Evolutionary conservation across 805 yeast species (phyloP), one percentile per base, ranked within the genome.

Genomic region (Scheffersomyces stipitis): DNA sequence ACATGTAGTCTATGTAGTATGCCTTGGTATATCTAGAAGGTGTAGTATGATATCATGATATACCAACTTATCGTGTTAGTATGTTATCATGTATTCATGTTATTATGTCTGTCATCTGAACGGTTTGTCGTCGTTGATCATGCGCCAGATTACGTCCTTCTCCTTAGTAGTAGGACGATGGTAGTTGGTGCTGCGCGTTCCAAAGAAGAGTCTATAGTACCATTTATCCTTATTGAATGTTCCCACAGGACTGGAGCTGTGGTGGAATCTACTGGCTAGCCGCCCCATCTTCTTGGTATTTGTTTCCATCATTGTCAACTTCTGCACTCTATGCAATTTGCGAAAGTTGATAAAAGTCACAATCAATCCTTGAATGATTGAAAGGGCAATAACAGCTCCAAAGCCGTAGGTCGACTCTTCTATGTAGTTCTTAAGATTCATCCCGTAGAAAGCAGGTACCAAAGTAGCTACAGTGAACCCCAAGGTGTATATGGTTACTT

Each of bases 381-480:
- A 80, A 4, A 76, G 37, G 0, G 58, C 55, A 2, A 83, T 69
- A 4, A 84, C 81, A 1, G 70, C 64, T 0, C 73, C 78, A 58
- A 86, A 86, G 0, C 93, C 93, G 28, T 62, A 52, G 24, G 65
- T 51, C 1, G 85, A 76, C 4, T 83, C 86, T 56, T 86, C 95
- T 4, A 85, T 78, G 51, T 80, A 85, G 50, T 86, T 86, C 44
- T 82, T 82, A 50, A 86, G 64, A 52, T 86, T 86, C 95, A 86
- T 86, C 23, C 96, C 96, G 52, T 86, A 90, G 49, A 89, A 81
- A 5, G 95, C 95, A 2, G 96, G 96, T 1, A 87, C 50, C 15
- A 86, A 64, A 1, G 96, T 83, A 1, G 95, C 96, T 15, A 86
- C 83, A 0, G 96, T 85, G 52, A 86, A 76, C 0, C 96, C 95